Evolutionary conservation across 2,329 filamentous ascomycete genomes (phyloP).

Genomic region (Sarocladium oryzae): DNA sequence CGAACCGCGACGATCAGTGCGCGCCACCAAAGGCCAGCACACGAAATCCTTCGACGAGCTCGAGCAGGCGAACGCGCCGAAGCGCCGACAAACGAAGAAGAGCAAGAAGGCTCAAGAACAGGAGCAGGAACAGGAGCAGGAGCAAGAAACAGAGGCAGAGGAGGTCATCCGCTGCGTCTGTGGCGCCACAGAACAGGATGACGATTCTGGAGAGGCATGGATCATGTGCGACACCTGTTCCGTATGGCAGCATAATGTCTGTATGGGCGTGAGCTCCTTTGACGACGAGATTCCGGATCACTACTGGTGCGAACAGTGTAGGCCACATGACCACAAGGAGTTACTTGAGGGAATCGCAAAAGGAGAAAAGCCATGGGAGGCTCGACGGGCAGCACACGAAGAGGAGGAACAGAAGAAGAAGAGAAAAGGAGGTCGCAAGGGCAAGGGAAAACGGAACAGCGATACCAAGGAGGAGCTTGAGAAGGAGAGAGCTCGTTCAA

Average conservation of each 20-base stretch:
- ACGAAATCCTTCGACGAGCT: conserved; percentile 78
- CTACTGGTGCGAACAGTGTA: conserved; percentile 91
- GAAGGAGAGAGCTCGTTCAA: conserved; percentile 5
- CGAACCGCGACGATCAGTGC: conserved; percentile 88
- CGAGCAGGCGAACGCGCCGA: conserved; percentile 50
- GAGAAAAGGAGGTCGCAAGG: conserved; percentile 54
- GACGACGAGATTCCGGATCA: conserved; percentile 71
- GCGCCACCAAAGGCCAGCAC: conserved; percentile 95
- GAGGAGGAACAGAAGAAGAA: conserved; percentile 53
- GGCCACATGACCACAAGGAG: conserved; percentile 74
- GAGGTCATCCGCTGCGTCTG: conserved; percentile 91
- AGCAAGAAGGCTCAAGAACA: conserved; percentile 60
- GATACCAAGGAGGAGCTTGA: conserved; percentile 45
- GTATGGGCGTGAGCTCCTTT: conserved; percentile 77
- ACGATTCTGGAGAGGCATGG: conserved; percentile 84
- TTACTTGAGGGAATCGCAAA: conserved; percentile 70
- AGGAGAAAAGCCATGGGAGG: conserved; percentile 85
- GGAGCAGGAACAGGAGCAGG: conserved; percentile 39
- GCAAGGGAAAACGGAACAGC: conserved; percentile 57
- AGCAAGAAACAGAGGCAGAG: conserved; percentile 30
- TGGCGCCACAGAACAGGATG: conserved; percentile 77
- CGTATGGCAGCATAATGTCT: conserved; percentile 97
- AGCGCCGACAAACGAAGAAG: conserved; percentile 44
- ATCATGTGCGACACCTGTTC: conserved; percentile 90
- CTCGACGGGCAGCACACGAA: conserved; percentile 55